Percentiles rank a stretch among this genome's conserved stretches.
These are phyloP conservation scores for Protomyces gravidus DNA, from an alignment of 1,139 yeast species.

Conservation along the genomic window DNA sequence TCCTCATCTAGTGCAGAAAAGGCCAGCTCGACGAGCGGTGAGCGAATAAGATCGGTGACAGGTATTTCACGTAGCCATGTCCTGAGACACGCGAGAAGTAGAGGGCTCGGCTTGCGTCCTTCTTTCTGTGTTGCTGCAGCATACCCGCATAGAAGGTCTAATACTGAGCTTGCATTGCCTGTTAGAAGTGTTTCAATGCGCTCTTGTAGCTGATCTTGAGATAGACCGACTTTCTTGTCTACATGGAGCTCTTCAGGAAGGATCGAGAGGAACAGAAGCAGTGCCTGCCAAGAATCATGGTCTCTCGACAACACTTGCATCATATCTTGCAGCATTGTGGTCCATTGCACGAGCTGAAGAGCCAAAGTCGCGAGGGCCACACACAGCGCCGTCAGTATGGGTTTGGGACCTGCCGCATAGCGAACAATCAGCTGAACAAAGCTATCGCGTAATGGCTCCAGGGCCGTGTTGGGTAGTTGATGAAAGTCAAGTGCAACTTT, in stretches of 20 bases:
- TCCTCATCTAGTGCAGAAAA: slow-evolving; percentile 63
- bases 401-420: slow-evolving; percentile 48
- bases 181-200: slow-evolving; percentile 62
- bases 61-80: slow-evolving; percentile 90
- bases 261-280: slow-evolving; percentile 75
- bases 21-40: slow-evolving; percentile 61
- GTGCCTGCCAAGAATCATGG: slow-evolving; percentile 39
- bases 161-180: slow-evolving; percentile 64
- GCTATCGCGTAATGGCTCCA: slow-evolving; percentile 57
- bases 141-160: slow-evolving; percentile 43
- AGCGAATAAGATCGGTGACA: slow-evolving; percentile 58
- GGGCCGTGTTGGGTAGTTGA: slow-evolving; percentile 60
- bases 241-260: slow-evolving; percentile 88
- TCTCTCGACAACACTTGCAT: slow-evolving; percentile 48
- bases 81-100: slow-evolving; percentile 69
- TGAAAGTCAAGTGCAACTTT: slow-evolving; percentile 77
- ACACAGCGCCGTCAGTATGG: slow-evolving; percentile 73
- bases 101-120: slow-evolving; percentile 40
- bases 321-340: slow-evolving; percentile 64
- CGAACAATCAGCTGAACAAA: slow-evolving; percentile 54
- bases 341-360: slow-evolving; percentile 72
- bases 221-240: slow-evolving; percentile 67
- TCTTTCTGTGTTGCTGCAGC: slow-evolving; percentile 43
- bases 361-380: slow-evolving; percentile 78
- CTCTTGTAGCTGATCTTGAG: slow-evolving; percentile 70